Evolutionary conservation across 176 grass and related monocot species (phyloP).

Genomic region (Alloteropsis semialata): DNA sequence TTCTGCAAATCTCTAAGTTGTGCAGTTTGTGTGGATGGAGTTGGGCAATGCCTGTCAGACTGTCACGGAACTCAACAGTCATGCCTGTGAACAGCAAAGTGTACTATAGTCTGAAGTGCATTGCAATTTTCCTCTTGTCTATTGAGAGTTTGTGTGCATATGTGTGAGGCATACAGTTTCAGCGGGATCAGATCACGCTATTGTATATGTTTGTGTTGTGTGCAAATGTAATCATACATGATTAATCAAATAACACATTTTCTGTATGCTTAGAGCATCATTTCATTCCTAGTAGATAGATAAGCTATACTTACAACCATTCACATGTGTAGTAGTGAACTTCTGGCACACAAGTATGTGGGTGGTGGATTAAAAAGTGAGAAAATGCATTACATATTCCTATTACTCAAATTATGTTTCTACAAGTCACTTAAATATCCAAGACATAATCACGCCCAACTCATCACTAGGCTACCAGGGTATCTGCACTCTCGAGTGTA

Average conservation of each 20-base stretch:
- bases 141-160: slow-evolving; percentile 23
- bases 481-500: no score
- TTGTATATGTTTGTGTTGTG: slow-evolving; percentile 41
- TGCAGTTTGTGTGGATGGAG: slow-evolving; percentile 24
- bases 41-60: not conserved
- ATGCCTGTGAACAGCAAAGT: slow-evolving; percentile 23
- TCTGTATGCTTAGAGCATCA: not conserved
- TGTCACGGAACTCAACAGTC: not conserved
- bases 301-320: not conserved
- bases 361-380: not conserved
- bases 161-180: slow-evolving; percentile 8
- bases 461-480: not conserved
- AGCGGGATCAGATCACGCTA: not conserved
- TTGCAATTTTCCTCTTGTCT: slow-evolving; percentile 14
- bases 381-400: not conserved
- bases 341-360: not conserved
- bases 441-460: not conserved
- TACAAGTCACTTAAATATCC: not conserved
- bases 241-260: slow-evolving; percentile 9
- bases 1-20: not conserved
- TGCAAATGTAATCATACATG: slow-evolving; percentile 27
- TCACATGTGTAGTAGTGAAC: not conserved
- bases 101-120: slow-evolving; percentile 13
- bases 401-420: no score
- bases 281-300: not conserved